A percentile compares a stretch with the other conserved stretches of the same genome.
Conservation (phyloP, 345 rosid species). For the Conringia planisiliqua region DNA sequence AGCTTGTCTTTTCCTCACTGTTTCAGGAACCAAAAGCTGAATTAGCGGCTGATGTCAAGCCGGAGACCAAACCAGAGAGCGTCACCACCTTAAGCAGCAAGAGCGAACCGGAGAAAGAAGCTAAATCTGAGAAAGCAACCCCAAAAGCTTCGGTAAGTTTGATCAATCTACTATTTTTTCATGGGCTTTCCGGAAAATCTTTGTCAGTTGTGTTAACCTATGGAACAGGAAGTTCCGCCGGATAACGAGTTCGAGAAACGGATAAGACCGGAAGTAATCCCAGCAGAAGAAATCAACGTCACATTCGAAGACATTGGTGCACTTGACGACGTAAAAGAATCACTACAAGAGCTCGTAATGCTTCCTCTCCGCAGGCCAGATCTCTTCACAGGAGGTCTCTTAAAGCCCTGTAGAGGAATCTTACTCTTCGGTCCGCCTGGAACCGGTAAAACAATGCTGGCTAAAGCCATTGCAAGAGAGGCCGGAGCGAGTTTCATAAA, state of each 20-base stretch:
- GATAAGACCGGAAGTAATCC: slow-evolving; percentile 91
- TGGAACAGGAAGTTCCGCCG: slow-evolving; percentile 60
- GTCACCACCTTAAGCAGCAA: slow-evolving; percentile 39
- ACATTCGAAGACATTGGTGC: slow-evolving; percentile 88
- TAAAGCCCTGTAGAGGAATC: slow-evolving; percentile 94
- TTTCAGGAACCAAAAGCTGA: slow-evolving; percentile 43
- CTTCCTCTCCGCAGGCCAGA: slow-evolving; percentile 94
- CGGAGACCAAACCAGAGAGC: slow-evolving; percentile 40
- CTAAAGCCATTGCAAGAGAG: slow-evolving; percentile 92
- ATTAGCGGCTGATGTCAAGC: slow-evolving; percentile 29
- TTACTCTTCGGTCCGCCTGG: slow-evolving; percentile 99
- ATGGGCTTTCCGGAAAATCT: too few relatives aligned
- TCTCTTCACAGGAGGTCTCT: slow-evolving; percentile 75
- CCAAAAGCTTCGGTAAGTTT: slow-evolving; percentile 50
- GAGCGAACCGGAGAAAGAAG: slow-evolving; percentile 42
- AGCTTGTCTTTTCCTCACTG: not conserved
- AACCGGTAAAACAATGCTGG: slow-evolving; percentile 96
- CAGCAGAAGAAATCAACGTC: slow-evolving; percentile 70
- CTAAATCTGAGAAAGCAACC: slow-evolving; percentile 25
- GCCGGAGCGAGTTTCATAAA: slow-evolving; percentile 97
- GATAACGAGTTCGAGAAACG: slow-evolving; percentile 98
- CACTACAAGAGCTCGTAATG: slow-evolving; percentile 94
- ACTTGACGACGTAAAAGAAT: slow-evolving; percentile 79
- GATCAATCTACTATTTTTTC: not conserved
- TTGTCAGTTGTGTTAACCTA: not conserved